Evolutionary conservation across 2,329 filamentous ascomycete genomes (phyloP), one percentile per base, ranked within the genome.

Genomic region (Pezicula neosporulosa): DNA sequence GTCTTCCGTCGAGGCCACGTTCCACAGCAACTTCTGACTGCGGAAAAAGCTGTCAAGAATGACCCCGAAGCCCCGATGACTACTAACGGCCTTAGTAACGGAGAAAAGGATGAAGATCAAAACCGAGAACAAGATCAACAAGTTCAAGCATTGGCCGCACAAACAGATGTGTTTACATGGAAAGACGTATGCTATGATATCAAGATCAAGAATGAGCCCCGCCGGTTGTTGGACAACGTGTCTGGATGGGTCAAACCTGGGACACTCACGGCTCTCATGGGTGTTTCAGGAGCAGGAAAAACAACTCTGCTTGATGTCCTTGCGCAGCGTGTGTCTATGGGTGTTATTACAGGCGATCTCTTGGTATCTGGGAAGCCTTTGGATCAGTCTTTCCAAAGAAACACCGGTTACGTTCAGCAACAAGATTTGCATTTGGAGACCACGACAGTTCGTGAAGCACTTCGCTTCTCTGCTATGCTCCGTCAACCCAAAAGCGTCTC

Each of bases 321-420:
- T 19, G 90, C 90, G 0, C 59, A 89, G 53, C 86, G 92, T 65
- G 88, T 89, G 4, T 90, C 89, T 0, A 94, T 94, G 85, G 92
- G 92, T 69, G 86, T 96, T 9, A 89, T 97, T 47, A 85, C 82
- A 4, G 92, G 92, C 47, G 87, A 94, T 60, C 95, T 96, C 86
- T 49, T 65, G 1, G 59, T 66, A 7, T 59, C 55, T 4, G 64
- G 63, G 2, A 60, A 62, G 30, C 56, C 57, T 2, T 54, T 60
- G 2, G 57, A 62, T 44, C 77, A 79, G 39, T 91, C 87, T 1
- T 96, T 96, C 78, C 91, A 96, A 68, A 86, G 91, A 56, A 94
- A 93, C 72, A 95, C 90, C 0, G 92, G 91, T 33, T 96, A 96
- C 60, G 91, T 93, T 37, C 90, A 96, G 66, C 92, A 97, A 68